Evolutionary conservation across 495 filamentous ascomycete species (phyloP), one percentile per base, ranked within the genome.

Genomic region (Talaromyces liani): DNA sequence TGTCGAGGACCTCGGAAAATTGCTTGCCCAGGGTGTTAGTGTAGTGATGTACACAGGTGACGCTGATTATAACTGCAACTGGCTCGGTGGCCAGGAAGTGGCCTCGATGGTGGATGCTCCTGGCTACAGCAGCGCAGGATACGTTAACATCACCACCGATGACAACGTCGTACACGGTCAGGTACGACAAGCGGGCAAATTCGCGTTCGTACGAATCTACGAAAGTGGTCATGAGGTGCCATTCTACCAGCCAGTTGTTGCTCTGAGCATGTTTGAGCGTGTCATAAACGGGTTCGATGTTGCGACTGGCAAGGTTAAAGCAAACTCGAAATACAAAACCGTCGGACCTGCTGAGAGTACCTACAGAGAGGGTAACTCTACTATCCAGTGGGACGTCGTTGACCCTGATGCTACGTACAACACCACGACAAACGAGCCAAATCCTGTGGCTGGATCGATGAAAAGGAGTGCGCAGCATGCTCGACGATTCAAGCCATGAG

Each of bases 221-320:
- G 79, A 90, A 66, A 84, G 86, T 10, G 89, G 89, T 0, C 89
- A 92, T 67, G 81, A 85, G 59, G 84, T 90, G 9, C 88, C 89
- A 1, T 84, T 87, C 41, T 90, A 91, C 66, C 86, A 88, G 68
- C 88, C 88, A 0, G 67, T 88, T 33, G 77, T 80, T n/a, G 67
- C 85, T 3, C 75, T 88, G 6, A 79, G 80, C 63, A 74, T 87
- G 45, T 88, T 90, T 66, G 78, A 84, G 66, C 77, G 87, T 6
- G 80, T 75, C 0, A 80, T 89, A 57, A 68, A 68, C 4, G 82
- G 85, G 16, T 70, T 69, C 41, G 87, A 89, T 59, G 77, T 90
- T 54, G 85, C 86, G 34, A 88, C 84, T 16, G 88, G 88, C 3
- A 72, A 70, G 57, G 57, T 70, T 2, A 63, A 68, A 4, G 66